phyloP scores from a whole-genome alignment of 139 green algal genomes.

The Bryopsis sp. region DNA sequence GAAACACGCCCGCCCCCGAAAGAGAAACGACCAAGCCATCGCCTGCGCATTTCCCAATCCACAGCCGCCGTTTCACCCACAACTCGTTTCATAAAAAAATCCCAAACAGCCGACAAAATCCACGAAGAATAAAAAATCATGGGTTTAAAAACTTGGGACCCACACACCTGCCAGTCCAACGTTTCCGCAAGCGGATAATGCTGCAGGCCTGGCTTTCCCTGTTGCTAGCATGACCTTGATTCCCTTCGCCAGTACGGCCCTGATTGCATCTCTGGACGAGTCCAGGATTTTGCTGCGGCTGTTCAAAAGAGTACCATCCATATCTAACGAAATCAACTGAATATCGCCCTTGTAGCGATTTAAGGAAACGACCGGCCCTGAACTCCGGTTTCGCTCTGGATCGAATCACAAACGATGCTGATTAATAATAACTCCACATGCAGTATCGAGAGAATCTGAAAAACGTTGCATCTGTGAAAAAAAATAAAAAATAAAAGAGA shows the following conservation, averaged over 20 bases:
- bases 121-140: not conserved
- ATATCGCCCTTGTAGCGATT: constrained; percentile 18
- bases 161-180: constrained; percentile 50
- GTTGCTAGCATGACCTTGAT: constrained; percentile 81
- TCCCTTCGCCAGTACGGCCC: constrained; percentile 41
- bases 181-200: constrained; percentile 43
- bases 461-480: not conserved
- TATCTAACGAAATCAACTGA: constrained; percentile 60
- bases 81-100: not conserved
- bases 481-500: not conserved
- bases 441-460: not conserved
- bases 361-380: not conserved
- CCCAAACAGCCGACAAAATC: not conserved
- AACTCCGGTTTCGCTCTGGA: constrained; percentile 4
- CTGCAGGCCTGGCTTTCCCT: constrained; percentile 87
- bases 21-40: constrained; percentile 50
- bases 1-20: constrained; percentile 65
- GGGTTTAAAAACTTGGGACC: not conserved
- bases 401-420: not conserved
- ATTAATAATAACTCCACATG: not conserved
- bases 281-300: constrained; percentile 44
- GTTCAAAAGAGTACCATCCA: constrained; percentile 78
- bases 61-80: constrained; percentile 2
- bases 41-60: constrained; percentile 24
- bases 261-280: constrained; percentile 51